Base-by-base conservation (phyloP, 1,284 basidiomycete species). In the Apiotrichum gamsii region DNA sequence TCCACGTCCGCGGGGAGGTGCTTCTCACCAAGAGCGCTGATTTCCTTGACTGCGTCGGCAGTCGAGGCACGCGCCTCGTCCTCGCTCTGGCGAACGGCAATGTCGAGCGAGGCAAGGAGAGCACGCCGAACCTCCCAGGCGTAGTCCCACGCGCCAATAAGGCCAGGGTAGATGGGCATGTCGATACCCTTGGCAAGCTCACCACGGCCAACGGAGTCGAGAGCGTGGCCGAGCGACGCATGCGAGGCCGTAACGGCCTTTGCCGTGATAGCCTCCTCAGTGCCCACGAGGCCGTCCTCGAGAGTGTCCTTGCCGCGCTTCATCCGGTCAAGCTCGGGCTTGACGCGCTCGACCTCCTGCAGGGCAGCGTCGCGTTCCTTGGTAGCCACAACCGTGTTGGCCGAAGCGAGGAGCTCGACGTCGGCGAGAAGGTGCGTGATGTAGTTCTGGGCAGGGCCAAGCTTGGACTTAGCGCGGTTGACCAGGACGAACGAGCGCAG, bases 391-490 rank as follows among this genome's bases (percentile, higher is more conserved):
- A 90, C 81, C 10, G 84, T 80, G 68, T 99, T 99, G 54, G 90
- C 82, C 10, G 82, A 78, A 8, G 87, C 85, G 48, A 99, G 82
- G 25, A 95, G 77, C 56, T 90, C 85, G 35, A 98, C 78, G 67
- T 98, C 95, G 45, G 82, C 78, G 44, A 98, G 80, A 18, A 98
- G 78, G 62, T 96, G 87, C 52, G 81, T 80, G 50, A 98, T 80
- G 72, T 95, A 98, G 16, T 90, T 95, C 57, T 87, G 83, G n/a
- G 85, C 93, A 2, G 95, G 95, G 36, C 88, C 82, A 37, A 99
- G 84, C 76, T 98, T 99, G 37, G 90, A 95, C 73, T 90, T 91
- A 31, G 87, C 82, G 23, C 95, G 85, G 76, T 97, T 96, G 69
- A 86, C 83, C 49, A 98, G 83, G 15, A 98, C 90, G 72, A 98